These are phyloP conservation scores for Zopfia rhizophila DNA, from an alignment of 2,329 filamentous ascomycete genomes.

Conservation along the genomic window DNA sequence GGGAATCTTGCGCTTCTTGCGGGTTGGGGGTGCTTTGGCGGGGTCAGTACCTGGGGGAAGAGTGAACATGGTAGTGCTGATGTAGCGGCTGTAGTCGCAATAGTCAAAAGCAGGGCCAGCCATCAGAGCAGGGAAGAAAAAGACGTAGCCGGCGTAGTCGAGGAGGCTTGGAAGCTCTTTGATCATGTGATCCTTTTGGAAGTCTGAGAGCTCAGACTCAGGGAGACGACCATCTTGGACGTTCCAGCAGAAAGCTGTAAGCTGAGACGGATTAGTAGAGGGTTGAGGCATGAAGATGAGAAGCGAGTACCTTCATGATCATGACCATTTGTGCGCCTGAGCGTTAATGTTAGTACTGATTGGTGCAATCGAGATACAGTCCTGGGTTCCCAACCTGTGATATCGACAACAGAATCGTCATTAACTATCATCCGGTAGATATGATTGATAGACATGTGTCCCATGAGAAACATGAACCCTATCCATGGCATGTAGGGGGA, in stretches of 20 bases:
- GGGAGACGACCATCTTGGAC: constrained; percentile 89
- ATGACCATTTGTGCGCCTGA: constrained; percentile 90
- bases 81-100: constrained; percentile 89
- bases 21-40: constrained; percentile 82
- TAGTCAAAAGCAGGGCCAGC: constrained; percentile 95
- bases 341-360: not conserved
- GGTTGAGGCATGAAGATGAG: not conserved
- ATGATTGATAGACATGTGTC: constrained; percentile 92
- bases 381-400: constrained; percentile 70
- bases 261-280: constrained; percentile 42
- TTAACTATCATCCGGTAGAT: constrained; percentile 80
- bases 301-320: constrained; percentile 78
- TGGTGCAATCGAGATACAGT: not conserved
- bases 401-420: constrained; percentile 76
- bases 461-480: constrained; percentile 93
- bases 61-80: constrained; percentile 95
- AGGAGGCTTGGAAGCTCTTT: constrained; percentile 77
- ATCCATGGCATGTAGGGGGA: constrained; percentile 98
- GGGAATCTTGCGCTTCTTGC: constrained; percentile 91
- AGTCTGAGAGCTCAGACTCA: constrained; percentile 81
- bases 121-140: constrained; percentile 94
- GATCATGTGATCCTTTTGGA: constrained; percentile 85
- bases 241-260: constrained; percentile 97
- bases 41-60: constrained; percentile 84
- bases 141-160: constrained; percentile 87